These are phyloP conservation scores for Asterionellopsis glacialis DNA, from an alignment of 108 stramenopile species.

Conservation along the genomic window DNA sequence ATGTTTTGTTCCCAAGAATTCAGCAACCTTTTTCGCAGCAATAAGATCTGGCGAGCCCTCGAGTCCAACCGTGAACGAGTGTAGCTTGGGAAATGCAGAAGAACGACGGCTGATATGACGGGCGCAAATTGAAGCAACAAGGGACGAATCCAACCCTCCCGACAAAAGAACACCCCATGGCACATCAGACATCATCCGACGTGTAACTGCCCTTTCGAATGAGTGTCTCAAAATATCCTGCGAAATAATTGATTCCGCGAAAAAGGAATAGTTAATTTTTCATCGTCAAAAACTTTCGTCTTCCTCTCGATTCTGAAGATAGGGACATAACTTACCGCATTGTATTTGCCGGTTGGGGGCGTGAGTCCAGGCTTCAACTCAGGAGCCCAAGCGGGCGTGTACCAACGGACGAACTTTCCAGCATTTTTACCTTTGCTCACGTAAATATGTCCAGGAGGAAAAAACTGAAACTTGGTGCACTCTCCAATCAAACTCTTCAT, in stretches of 20 bases:
- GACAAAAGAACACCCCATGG: conserved; percentile 97
- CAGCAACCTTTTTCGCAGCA: conserved; percentile 92
- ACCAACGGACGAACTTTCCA: conserved; percentile 88
- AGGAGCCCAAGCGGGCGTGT: conserved; percentile 89
- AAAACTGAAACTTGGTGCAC: conserved; percentile 83
- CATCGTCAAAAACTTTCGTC: background rate
- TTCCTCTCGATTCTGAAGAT: background rate
- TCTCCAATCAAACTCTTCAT: conserved; percentile 89
- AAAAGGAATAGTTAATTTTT: conserved; percentile 5
- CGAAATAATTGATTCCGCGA: conserved; percentile 1
- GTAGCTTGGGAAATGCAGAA: conserved; percentile 83
- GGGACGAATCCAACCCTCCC: conserved; percentile 95
- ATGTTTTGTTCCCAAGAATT: conserved; percentile 95
- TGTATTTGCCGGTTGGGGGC: conserved; percentile 58
- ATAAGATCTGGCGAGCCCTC: conserved; percentile 88
- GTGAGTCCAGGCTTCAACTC: conserved; percentile 77
- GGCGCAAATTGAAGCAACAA: conserved; percentile 92
- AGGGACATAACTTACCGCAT: conserved; percentile 48
- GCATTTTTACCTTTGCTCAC: conserved; percentile 73
- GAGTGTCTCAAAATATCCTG: conserved; percentile 79
- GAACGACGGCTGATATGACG: conserved; percentile 82
- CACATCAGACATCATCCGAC: conserved; percentile 99
- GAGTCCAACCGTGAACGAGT: conserved; percentile 96
- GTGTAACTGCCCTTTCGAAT: conserved; percentile 90
- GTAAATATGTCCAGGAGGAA: conserved; percentile 96